Evolutionary conservation across 345 rosid species (phyloP).

Genomic region (Rhodamnia argentea): DNA sequence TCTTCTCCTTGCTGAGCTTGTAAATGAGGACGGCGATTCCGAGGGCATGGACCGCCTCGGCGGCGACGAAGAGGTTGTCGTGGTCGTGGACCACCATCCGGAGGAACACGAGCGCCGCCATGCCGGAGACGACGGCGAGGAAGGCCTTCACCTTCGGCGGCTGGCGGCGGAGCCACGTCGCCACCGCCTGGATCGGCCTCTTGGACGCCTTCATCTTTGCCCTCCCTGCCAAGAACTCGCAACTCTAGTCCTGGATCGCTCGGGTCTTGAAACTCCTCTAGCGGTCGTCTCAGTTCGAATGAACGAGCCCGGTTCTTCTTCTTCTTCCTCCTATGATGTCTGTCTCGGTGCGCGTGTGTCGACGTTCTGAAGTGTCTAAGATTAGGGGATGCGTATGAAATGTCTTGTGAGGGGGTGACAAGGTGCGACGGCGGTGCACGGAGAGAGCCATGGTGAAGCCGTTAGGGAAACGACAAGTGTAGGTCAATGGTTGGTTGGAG

Average conservation of each 20-base stretch:
- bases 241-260: background rate
- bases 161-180: constrained; percentile 80
- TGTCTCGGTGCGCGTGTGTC: background rate
- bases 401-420: background rate
- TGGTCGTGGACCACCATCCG: constrained; percentile 81
- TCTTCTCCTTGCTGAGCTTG: constrained; percentile 81
- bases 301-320: too few relatives aligned
- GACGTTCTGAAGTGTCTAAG: background rate
- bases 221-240: background rate
- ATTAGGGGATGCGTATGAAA: background rate
- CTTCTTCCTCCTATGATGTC: background rate
- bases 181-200: constrained; percentile 55
- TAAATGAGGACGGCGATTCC: constrained; percentile 86
- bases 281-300: background rate
- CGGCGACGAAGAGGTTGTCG: constrained; percentile 82
- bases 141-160: constrained; percentile 81
- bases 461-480: background rate
- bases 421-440: background rate
- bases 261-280: background rate
- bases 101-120: constrained; percentile 58
- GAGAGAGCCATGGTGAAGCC: too few relatives aligned
- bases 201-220: constrained; percentile 3
- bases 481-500: background rate
- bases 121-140: constrained; percentile 50
- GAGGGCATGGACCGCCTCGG: constrained; percentile 80